These are phyloP conservation scores for Coprinopsis cinerea DNA, from an alignment of 768 basidiomycete genomes.

Conservation along the genomic window DNA sequence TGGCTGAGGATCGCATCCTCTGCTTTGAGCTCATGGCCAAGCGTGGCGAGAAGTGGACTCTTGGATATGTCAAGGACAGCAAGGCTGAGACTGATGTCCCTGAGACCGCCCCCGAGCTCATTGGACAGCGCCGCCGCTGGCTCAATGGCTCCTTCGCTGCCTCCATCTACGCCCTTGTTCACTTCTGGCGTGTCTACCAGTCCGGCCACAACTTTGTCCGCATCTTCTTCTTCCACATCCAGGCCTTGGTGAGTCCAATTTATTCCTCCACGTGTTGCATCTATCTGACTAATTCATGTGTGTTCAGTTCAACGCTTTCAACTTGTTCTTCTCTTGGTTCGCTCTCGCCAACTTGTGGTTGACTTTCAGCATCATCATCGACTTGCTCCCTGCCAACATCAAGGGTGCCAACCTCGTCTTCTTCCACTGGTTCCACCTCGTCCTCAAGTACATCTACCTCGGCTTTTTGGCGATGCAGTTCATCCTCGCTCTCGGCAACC, in stretches of 20 bases:
- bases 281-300: background rate
- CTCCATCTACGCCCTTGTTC: slow-evolving; percentile 78
- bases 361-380: slow-evolving; percentile 92
- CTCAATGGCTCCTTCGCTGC: slow-evolving; percentile 95
- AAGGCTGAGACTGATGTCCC: slow-evolving; percentile 98
- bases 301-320: slow-evolving; percentile 74
- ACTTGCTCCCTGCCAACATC: slow-evolving; percentile 52
- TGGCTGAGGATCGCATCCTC: slow-evolving; percentile 92
- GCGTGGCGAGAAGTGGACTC: slow-evolving; percentile 77
- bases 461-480: slow-evolving; percentile 73
- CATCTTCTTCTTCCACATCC: slow-evolving; percentile 96
- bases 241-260: slow-evolving; percentile 65
- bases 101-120: slow-evolving; percentile 85
- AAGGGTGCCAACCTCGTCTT: slow-evolving; percentile 4
- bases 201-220: slow-evolving; percentile 84
- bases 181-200: slow-evolving; percentile 86
- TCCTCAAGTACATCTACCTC: slow-evolving; percentile 78
- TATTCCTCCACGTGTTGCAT: background rate
- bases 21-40: slow-evolving; percentile 98
- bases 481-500: slow-evolving; percentile 59
- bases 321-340: slow-evolving; percentile 89
- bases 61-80: slow-evolving; percentile 88
- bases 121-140: slow-evolving; percentile 95
- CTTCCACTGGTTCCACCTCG: slow-evolving; percentile 13
- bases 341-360: slow-evolving; percentile 89